Evolutionary conservation across 768 basidiomycete species (phyloP), one percentile per base, ranked within the genome.

Genomic region (Phlebiopsis gigantea): DNA sequence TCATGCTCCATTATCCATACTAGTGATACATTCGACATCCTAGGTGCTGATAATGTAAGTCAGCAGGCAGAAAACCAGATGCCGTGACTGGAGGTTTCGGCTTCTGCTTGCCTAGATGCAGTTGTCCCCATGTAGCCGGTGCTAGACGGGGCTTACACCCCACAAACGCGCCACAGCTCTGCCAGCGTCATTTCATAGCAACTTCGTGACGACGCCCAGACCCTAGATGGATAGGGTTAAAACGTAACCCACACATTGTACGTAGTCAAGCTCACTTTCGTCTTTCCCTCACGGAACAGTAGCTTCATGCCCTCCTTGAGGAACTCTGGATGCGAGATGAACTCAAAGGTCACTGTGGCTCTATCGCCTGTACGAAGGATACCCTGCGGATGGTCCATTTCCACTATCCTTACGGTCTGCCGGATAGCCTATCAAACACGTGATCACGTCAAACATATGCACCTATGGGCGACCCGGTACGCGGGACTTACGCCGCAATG

Each of bases 271-370:
- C 76, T 30, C 50, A 86, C 93, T 79, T 97, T 98, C 0, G 94
- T 97, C 76, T 93, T 93, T 3, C 95, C 96, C 71, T 98, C 97
- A 41, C 96, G 78, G 69, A 98, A 94, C 12, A 99, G 72, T 22
- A 96, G 76, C 72, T 94, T 93, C 87, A 91, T 92, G 25, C 95
- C 95, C 62, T 87, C 87, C 69, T 95, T 94, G 61, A 98, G 76
- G 67, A 86, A 95, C 75, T 97, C 96, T 0, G 92, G 88, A 53
- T 89, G 87, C 14, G 90, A 87, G 54, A 96, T 90, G 66, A 98
- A 96, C 73, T 98, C 92, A 63, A 98, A 98, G 30, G 82, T 81
- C n/a, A 98, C 93, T 2, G 87, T 93, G 2, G 93, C 92, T 29
- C 94, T 82, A 67, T 99, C 97, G 4, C 97, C 97, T 0, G 96